These are phyloP conservation scores for Strigomonas culicis DNA, from an alignment of 208 protist species.

Conservation along the genomic window DNA sequence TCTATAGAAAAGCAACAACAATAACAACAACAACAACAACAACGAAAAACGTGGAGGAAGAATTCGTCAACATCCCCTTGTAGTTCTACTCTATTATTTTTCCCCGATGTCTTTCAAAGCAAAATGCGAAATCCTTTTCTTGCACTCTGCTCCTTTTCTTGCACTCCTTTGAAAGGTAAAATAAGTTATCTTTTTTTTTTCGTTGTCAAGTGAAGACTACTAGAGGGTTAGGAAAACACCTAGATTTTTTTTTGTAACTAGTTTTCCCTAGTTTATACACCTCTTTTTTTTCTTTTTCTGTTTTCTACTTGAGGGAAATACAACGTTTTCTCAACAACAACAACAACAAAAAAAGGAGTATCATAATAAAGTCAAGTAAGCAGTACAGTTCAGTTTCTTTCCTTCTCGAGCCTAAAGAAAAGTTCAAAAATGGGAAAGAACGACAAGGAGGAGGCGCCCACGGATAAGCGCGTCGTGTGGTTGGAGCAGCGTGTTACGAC, in stretches of 20 bases:
- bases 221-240: not conserved
- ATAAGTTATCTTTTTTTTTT: conserved; percentile 11
- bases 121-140: conserved; percentile 1
- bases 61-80: not conserved
- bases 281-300: conserved; percentile 15
- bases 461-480: conserved; percentile 92
- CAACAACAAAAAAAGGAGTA: not conserved
- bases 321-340: not conserved
- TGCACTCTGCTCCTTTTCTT: not conserved
- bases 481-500: conserved; percentile 87
- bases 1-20: not conserved
- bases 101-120: not conserved
- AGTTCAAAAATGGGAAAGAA: conserved; percentile 60
- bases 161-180: not conserved
- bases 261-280: not conserved
- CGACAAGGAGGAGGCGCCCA: conserved; percentile 88
- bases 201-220: not conserved
- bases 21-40: not conserved
- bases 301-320: conserved; percentile 10
- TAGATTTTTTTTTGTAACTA: not conserved
- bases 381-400: not conserved
- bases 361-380: not conserved
- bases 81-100: conserved; percentile 9
- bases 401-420: not conserved
- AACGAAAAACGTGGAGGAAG: not conserved